Conservation (phyloP, 208 protist genomes). For the Entamoeba histolytica region DNA sequence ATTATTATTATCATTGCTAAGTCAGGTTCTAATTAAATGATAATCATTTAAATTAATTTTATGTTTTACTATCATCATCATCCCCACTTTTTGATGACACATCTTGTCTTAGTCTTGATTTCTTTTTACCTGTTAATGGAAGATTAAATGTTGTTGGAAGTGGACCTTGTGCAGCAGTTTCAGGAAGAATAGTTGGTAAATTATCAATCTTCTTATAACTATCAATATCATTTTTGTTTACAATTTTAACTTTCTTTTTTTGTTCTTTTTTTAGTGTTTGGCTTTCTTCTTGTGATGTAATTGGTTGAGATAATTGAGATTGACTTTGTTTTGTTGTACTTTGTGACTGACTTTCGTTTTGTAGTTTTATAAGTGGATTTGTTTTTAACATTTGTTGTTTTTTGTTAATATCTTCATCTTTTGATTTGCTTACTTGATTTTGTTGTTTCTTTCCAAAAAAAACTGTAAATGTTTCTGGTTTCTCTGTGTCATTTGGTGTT, state of each 20-base stretch:
- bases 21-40: too few relatives aligned
- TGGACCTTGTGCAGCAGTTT: neutral
- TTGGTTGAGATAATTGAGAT: neutral
- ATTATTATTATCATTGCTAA: neutral
- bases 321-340: too few relatives aligned
- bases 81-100: too few relatives aligned
- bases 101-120: neutral
- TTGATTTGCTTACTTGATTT: neutral
- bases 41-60: too few relatives aligned
- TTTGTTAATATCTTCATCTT: neutral
- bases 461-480: neutral
- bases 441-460: neutral
- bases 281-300: neutral
- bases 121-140: neutral
- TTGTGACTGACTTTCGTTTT: too few relatives aligned
- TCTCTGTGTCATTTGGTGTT: too few relatives aligned
- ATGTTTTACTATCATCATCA: too few relatives aligned
- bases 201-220: neutral
- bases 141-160: neutral
- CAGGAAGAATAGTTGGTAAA: neutral
- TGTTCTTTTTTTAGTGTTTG: neutral
- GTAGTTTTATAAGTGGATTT: neutral
- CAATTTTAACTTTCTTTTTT: neutral
- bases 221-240: neutral
- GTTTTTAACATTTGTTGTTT: too few relatives aligned